Base-by-base conservation (phyloP, 1,139 yeast genomes). In the Hansenula anomala region DNA sequence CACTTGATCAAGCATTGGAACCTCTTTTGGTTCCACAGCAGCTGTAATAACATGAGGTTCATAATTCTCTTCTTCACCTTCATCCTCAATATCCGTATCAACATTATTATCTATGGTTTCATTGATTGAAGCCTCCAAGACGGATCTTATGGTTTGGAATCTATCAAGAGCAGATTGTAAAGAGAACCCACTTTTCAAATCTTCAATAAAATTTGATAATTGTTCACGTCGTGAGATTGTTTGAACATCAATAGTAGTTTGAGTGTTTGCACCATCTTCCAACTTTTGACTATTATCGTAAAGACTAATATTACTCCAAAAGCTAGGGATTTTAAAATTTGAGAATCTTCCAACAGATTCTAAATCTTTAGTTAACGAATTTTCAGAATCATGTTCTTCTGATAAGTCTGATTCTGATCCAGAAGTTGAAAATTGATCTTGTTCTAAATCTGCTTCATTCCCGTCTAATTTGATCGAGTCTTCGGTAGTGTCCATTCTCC, bases 11-110 rank as follows among this genome's bases (percentile, higher is more conserved):
- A 76, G 59, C 26, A 75, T 61, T 0, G 81, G 79, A 33, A 66
- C 66, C 26, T 65, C 66, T 33, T 66, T 66, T 22, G 69, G 69
- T 38, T 73, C 71, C 3, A 66, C 69, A 17, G 80, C 75, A 5
- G 66, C 66, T 10, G 63, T 67, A 15, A 79, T 75, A 0, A 81
- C 84, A 16, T 63, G 70, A 0, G 86, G 86, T 47, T 78, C 81
- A 10, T 48, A 46, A 3, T 38, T 49, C 4, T 51, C 59, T 46
- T 76, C 78, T 3, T 45, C 46, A 4, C 34, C 48, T 5, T 46
- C 54, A 3, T 48, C 54, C 8, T 50, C 54, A 26, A 58, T 60
- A 34, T 72, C 78, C 7, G 70, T 73, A 0, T 83, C 80, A 28
- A 49, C 56, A 34, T 47, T 49, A 34, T 52, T 54, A 28, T 54